Percentiles rank a stretch among this genome's conserved stretches.
These are phyloP conservation scores for Hamamelis virginiana DNA, from an alignment of 164 flowering plant species.

Conservation along the genomic window DNA sequence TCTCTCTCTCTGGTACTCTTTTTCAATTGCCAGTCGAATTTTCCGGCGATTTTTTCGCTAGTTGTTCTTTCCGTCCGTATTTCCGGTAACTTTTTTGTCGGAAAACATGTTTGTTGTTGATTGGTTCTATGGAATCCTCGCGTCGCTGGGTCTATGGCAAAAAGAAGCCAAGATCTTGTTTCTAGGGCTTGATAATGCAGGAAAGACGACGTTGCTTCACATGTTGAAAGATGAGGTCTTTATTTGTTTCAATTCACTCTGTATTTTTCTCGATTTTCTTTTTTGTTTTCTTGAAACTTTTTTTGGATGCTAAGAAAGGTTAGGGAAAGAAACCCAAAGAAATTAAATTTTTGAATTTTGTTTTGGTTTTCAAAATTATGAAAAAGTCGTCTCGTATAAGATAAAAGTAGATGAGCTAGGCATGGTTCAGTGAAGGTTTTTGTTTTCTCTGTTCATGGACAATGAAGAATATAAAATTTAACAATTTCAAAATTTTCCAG, in stretches of 20 bases:
- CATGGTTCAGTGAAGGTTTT: too few relatives aligned
- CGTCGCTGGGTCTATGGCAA: conserved; percentile 56
- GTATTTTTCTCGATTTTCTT: background rate
- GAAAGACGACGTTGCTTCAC: conserved; percentile 63
- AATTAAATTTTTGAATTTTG: too few relatives aligned
- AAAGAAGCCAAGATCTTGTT: conserved; percentile 68
- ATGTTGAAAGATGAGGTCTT: conserved; percentile 61
- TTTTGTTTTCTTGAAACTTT: background rate
- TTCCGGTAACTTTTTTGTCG: background rate
- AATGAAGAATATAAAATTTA: background rate
- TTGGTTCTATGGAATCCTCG: conserved; percentile 62
- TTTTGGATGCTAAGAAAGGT: background rate
- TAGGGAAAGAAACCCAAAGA: too few relatives aligned
- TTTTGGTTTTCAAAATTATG: too few relatives aligned
- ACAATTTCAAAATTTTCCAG: background rate
- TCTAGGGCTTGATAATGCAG: conserved; percentile 63
- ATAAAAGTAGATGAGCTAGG: too few relatives aligned
- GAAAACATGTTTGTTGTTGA: conserved; percentile 44
- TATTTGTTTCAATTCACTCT: background rate
- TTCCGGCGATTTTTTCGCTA: background rate
- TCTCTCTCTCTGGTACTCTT: background rate
- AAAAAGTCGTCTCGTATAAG: too few relatives aligned
- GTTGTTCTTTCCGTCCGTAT: too few relatives aligned
- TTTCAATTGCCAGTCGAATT: background rate
- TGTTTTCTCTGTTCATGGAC: too few relatives aligned